A percentile compares a stretch with the other conserved stretches of the same genome.
phyloP scores from a whole-genome alignment of 1,284 basidiomycete species.

The Megacollybia platyphylla region DNA sequence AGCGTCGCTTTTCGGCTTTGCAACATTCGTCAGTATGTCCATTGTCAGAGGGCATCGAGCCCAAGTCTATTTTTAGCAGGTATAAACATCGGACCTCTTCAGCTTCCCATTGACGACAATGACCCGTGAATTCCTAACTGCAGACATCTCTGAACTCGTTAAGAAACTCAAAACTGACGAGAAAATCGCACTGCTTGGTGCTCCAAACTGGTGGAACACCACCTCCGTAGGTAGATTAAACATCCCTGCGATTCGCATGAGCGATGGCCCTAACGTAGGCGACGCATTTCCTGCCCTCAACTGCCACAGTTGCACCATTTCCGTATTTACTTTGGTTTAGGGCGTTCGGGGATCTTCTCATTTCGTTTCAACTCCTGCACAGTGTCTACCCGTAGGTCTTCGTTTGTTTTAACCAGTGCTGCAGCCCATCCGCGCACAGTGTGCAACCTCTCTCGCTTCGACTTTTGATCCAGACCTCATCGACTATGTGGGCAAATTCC shows the following conservation, averaged over 20 bases:
- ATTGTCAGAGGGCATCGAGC: constrained; percentile 3
- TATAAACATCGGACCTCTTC: too few relatives aligned
- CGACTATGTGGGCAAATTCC: constrained; percentile 49
- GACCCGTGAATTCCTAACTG: constrained; percentile 56
- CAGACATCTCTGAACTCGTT: constrained; percentile 44
- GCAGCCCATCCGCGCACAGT: constrained; percentile 12
- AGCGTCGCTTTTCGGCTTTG: constrained; percentile 58
- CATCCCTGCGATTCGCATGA: constrained; percentile 60
- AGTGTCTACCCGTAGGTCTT: constrained; percentile 36
- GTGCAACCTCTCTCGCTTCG: constrained; percentile 60
- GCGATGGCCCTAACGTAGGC: constrained; percentile 6
- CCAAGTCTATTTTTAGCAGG: neutral
- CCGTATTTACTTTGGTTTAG: constrained; percentile 65
- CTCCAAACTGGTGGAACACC: constrained; percentile 71
- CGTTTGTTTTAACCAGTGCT: neutral
- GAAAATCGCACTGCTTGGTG: constrained; percentile 56
- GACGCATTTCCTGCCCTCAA: neutral
- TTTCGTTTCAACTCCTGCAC: constrained; percentile 53
- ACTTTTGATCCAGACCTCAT: constrained; percentile 64
- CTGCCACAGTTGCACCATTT: neutral
- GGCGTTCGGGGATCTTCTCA: constrained; percentile 49
- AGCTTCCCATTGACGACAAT: constrained; percentile 17
- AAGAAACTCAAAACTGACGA: constrained; percentile 59
- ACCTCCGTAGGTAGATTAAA: constrained; percentile 49
- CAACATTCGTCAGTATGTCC: constrained; percentile 49